These are phyloP conservation scores for Tolypocladium capitatum DNA, from an alignment of 2,329 filamentous ascomycete genomes.

Conservation along the genomic window DNA sequence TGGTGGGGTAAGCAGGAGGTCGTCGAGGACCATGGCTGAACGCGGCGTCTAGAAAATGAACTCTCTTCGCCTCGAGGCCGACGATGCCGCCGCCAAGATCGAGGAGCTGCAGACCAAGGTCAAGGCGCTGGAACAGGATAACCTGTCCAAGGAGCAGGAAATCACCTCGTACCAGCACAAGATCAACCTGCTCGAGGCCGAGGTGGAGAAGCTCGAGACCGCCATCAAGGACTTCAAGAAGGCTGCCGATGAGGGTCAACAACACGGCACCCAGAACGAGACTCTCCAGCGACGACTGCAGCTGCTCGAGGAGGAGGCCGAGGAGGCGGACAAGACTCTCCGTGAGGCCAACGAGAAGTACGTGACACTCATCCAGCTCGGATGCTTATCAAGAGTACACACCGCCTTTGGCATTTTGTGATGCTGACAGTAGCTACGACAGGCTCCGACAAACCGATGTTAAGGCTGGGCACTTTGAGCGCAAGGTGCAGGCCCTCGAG, in stretches of 20 bases:
- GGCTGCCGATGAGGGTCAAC: slow-evolving; percentile 68
- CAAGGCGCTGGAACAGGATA: slow-evolving; percentile 89
- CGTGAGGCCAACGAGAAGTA: slow-evolving; percentile 99
- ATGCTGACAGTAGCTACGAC: slow-evolving; percentile 9
- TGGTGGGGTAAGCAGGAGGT: slow-evolving; percentile 9
- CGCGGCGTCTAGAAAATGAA: slow-evolving; percentile 64
- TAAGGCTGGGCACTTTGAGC: slow-evolving; percentile 98
- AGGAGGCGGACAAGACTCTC: slow-evolving; percentile 90
- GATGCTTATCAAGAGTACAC: neutral
- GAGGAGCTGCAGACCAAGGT: slow-evolving; percentile 81
- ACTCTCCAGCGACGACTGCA: slow-evolving; percentile 82
- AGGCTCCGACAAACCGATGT: slow-evolving; percentile 98
- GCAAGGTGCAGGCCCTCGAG: slow-evolving; percentile 96
- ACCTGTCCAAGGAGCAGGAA: slow-evolving; percentile 92
- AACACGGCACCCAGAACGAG: slow-evolving; percentile 80
- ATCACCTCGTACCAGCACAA: slow-evolving; percentile 94
- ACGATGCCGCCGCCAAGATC: slow-evolving; percentile 66
- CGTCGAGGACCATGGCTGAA: slow-evolving; percentile 4
- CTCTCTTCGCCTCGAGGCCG: slow-evolving; percentile 84
- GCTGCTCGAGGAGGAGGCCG: slow-evolving; percentile 94
- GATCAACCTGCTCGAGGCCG: slow-evolving; percentile 77
- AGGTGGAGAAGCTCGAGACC: slow-evolving; percentile 86
- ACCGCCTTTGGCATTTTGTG: neutral
- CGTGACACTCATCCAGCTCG: slow-evolving; percentile 21
- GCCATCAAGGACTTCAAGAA: slow-evolving; percentile 79